Evolutionary conservation across 2,329 filamentous ascomycete species (phyloP).

Genomic region (Xylariaceae sp.): DNA sequence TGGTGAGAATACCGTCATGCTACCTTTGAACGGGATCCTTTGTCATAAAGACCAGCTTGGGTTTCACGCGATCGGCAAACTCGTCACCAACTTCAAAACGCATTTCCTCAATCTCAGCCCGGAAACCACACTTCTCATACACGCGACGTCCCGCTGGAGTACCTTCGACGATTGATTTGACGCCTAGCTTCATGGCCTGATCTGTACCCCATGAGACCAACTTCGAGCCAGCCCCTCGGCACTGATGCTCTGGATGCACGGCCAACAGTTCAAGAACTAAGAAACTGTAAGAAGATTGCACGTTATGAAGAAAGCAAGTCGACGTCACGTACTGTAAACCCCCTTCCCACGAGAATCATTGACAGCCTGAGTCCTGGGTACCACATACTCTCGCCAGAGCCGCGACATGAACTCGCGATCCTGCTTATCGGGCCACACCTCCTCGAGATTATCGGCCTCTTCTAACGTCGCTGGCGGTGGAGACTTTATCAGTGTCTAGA

Average conservation of each 20-base stretch:
- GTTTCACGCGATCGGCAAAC: neutral
- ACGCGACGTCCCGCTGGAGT: neutral
- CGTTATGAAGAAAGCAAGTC: neutral
- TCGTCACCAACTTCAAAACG: neutral
- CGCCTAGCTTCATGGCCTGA: neutral
- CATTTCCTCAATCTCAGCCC: neutral
- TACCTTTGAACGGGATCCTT: too few relatives aligned
- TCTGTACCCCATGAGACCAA: neutral
- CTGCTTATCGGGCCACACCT: neutral
- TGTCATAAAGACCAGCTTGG: neutral
- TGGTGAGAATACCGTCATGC: too few relatives aligned
- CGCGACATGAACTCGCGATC: neutral
- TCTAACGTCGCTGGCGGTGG: neutral
- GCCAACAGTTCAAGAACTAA: neutral
- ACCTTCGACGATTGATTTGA: neutral
- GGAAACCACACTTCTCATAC: neutral
- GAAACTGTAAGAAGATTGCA: neutral
- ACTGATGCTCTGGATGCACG: neutral
- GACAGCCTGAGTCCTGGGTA: neutral
- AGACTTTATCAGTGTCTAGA: neutral
- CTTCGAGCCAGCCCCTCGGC: neutral
- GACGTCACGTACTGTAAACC: neutral
- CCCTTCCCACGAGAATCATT: neutral
- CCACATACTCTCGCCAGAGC: neutral
- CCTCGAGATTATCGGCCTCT: neutral